Percentiles rank a stretch among this genome's conserved stretches.
Conservation (phyloP, 805 yeast species). For the Danielia reshetovae region DNA sequence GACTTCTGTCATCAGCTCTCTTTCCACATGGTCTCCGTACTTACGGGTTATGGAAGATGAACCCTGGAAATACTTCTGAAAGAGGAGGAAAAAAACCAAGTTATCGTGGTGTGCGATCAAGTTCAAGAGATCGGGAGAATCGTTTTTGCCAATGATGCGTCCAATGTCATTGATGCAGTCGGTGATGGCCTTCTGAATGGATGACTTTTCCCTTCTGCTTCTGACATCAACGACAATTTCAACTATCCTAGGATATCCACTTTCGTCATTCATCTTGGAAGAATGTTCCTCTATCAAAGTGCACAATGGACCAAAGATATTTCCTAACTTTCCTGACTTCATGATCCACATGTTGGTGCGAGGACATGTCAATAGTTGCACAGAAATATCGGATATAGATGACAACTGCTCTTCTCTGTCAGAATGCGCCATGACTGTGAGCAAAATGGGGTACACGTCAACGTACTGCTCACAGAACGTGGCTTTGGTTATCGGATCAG, state of each 20-base stretch:
- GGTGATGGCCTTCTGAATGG: conserved; percentile 27
- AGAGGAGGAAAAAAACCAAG: conserved; percentile 39
- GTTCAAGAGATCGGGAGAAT: conserved; percentile 14
- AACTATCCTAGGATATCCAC: conserved; percentile 27
- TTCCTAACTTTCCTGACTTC: conserved; percentile 15
- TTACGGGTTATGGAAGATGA: conserved; percentile 54
- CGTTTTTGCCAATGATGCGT: conserved; percentile 23
- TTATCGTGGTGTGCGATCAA: conserved; percentile 31
- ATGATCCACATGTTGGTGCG: conserved; percentile 31
- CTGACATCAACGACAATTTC: conserved; percentile 17
- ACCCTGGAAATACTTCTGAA: conserved; percentile 56
- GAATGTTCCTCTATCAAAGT: conserved; percentile 40
- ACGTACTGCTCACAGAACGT: conserved; percentile 51
- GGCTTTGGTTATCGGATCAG: conserved; percentile 45
- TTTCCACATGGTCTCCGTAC: conserved; percentile 65
- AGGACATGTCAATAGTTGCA: conserved; percentile 45
- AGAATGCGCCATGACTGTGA: conserved; percentile 43
- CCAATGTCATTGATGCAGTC: conserved; percentile 18
- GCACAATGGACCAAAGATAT: conserved; percentile 45
- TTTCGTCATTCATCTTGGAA: conserved; percentile 31
- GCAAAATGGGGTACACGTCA: conserved; percentile 48
- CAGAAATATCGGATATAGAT: conserved; percentile 27
- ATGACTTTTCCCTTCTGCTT: conserved; percentile 15
- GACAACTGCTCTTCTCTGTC: conserved; percentile 50
- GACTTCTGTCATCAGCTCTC: conserved; percentile 46